These are phyloP conservation scores for Grosmannia clavigera DNA, from an alignment of 2,329 filamentous ascomycete genomes.

Conservation along the genomic window DNA sequence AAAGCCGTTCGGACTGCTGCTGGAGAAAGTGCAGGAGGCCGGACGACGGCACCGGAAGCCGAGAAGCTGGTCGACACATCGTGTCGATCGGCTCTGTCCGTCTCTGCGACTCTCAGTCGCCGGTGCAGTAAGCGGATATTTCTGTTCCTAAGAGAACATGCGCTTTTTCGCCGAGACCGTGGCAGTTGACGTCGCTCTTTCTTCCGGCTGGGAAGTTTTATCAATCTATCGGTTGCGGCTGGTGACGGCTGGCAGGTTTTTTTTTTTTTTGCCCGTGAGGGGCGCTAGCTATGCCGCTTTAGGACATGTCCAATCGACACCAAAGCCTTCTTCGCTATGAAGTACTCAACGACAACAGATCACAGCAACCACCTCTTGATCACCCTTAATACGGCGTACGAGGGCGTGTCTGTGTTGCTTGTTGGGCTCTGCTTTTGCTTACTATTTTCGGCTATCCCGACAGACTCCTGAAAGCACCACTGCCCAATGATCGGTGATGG, in stretches of 20 bases:
- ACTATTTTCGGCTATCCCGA: too few species aligned
- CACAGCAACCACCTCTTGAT: too few species aligned
- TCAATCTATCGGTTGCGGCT: not conserved
- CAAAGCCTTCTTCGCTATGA: not conserved
- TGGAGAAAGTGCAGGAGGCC: constrained; percentile 60
- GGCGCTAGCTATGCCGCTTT: not conserved
- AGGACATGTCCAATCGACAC: not conserved
- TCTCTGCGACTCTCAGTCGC: not conserved
- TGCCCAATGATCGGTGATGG: not conserved
- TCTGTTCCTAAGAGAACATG: too few species aligned
- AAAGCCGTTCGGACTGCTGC: constrained; percentile 50
- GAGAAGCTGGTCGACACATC: constrained; percentile 28
- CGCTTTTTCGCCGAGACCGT: not conserved
- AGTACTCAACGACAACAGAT: too few species aligned
- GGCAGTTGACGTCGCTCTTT: not conserved
- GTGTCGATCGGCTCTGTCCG: not conserved
- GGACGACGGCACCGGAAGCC: constrained; percentile 36
- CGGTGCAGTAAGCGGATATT: not conserved
- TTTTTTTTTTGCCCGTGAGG: too few species aligned
- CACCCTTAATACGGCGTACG: too few species aligned
- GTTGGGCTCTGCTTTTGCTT: not conserved
- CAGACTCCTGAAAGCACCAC: too few species aligned
- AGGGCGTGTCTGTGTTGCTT: too few species aligned
- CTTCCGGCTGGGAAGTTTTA: not conserved
- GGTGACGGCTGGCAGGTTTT: not conserved